A percentile compares a stretch with the other conserved stretches of the same genome.
Evolutionary conservation across 352 stramenopile species (phyloP).

Genomic region (Globisporangium lucens): DNA sequence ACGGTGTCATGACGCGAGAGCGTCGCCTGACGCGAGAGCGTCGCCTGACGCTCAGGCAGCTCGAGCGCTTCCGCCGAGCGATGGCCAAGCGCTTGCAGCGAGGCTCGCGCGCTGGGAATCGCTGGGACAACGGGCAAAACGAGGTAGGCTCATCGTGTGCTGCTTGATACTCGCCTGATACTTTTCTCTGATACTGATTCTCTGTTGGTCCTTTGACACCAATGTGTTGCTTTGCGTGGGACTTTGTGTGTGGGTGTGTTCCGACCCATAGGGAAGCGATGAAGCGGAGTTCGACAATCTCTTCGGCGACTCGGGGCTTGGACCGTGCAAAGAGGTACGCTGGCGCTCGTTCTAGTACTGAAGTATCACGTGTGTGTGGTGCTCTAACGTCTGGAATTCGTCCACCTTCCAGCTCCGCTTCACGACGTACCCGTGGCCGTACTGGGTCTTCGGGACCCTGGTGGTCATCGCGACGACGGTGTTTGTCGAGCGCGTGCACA

Average conservation of each 20-base stretch:
- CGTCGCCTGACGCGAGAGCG: conserved; percentile 25
- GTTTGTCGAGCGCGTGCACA: conserved; percentile 54
- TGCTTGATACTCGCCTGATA: background rate
- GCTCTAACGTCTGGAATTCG: background rate
- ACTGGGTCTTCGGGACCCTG: conserved; percentile 50
- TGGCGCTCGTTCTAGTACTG: background rate
- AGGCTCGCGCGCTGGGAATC: conserved; percentile 6
- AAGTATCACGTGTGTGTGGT: background rate
- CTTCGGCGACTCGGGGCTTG: conserved; percentile 19
- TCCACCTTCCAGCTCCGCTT: conserved; percentile 39
- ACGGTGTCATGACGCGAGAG: conserved; percentile 16
- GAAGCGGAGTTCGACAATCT: conserved; percentile 27
- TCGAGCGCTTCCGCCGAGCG: conserved; percentile 32
- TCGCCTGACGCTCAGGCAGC: conserved; percentile 27
- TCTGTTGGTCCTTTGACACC: too few species aligned
- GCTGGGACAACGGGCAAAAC: conserved; percentile 11
- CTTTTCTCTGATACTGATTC: background rate
- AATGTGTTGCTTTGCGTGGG: background rate
- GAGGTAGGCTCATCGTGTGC: conserved; percentile 3
- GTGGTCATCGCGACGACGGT: conserved; percentile 53
- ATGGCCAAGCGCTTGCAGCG: conserved; percentile 22
- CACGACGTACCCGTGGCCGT: conserved; percentile 52
- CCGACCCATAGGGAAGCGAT: conserved; percentile 12
- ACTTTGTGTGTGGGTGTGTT: background rate
- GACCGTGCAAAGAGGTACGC: conserved; percentile 16